Evolutionary conservation across 2,329 filamentous ascomycete species (phyloP), one percentile per base, ranked within the genome.

Genomic region (Phaeoacremonium minimum): DNA sequence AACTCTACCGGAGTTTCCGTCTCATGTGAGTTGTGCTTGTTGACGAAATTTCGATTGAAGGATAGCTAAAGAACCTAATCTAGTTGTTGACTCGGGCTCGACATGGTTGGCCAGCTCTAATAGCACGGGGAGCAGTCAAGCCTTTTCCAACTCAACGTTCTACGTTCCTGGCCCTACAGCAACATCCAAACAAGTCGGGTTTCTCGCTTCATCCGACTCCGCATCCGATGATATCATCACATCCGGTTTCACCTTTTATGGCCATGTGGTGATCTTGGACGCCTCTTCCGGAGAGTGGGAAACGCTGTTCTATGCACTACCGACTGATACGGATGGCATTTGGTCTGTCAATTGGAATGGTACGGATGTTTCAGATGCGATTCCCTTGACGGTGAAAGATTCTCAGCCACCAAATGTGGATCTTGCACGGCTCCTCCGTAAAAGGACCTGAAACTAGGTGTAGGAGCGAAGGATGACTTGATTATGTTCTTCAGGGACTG

Each of bases 311-410:
- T 42, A 38, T 18, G 39, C 39, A 11, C 30, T 38, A 14, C 4
- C 15, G 4, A 42, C 39, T 14, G 12, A 17, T 15, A 14, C 35
- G 31, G 36, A 38, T 11, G 39, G 39, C 19, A 30, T 42, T 13
- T 42, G 39, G 39, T 35, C 36, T 14, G 35, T 42, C 14, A 42
- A 42, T 18, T 28, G 35, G 4, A 42, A 35, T 9, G 35, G 28
- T 3, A 18, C 14, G 2, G 35, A 18, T 19, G 22, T 28, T 15
- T 15, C 16, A 4, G 32, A 34, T 9, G 32, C 39, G 4, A 29
- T 38, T 26, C 35, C 29, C 5, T 22, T 42, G 29, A 33, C 31
- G 3, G 31, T 42, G 5, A 38, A 29, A 14, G 31, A 15, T 19
- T 32, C 32, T 16, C 18, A 22, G 18, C 31, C 36, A 1, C 32